Base-by-base conservation (phyloP, 805 yeast species). In the Scheffersomyces ergatensis region DNA sequence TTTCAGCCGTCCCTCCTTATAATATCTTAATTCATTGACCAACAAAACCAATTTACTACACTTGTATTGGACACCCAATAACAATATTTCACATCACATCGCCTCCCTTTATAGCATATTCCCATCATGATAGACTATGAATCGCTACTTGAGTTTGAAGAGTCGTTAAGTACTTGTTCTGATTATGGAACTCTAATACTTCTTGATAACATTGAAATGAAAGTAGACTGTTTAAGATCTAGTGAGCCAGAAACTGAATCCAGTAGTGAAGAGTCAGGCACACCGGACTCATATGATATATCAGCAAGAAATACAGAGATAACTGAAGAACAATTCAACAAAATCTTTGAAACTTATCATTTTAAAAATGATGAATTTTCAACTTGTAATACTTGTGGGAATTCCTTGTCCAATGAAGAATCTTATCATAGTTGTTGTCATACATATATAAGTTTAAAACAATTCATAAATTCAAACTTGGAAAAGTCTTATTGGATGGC, bases 401-500 rank as follows among this genome's bases (percentile, higher is more conserved):
- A 48, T 9, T 44, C 54, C 3, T 49, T 63, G 7, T 21, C 24
- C 6, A 41, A 35, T 30, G 40, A 33, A 5, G 34, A 20, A 8
- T 23, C 33, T 12, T 50, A 50, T 39, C 47, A 49, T 25, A 26
- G 47, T 2, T 64, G 70, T 35, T 64, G 70, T 40, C 42, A 49
- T 26, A 33, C 45, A 9, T 61, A 38, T 40, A 48, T 62, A n/a
- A 42, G 44, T 13, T 34, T 39, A 37, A 47, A 50, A 19, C 40
- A 52, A 2, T 36, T 37, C 19, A 37, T 53, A 9, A 42, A 39
- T 34, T 51, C 59, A n/a, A 39, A 36, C 13, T 47, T 68, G 15
- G 78, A 74, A 37, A 48, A 56, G 16, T 58, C 65, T 3, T 76
- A 59, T 48, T 75, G 78, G 78, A 49, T 65, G 42, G 58, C 70